Evolutionary conservation across 169 alveolate genomes (phyloP), one percentile per base, ranked within the genome.

Genomic region (Plasmodium gonderi): DNA sequence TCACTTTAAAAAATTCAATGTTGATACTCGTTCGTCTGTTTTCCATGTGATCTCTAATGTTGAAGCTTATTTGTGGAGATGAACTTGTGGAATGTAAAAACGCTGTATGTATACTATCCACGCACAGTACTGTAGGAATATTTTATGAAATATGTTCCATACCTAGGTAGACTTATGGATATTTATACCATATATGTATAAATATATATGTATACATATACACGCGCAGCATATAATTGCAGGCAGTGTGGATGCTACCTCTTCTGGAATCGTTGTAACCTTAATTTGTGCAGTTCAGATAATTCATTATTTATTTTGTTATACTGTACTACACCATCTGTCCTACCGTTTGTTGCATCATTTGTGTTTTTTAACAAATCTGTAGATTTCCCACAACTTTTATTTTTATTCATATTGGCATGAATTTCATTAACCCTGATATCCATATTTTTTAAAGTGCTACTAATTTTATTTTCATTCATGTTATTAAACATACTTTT

Each of bases 281-380:
- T 72, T 29, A 85, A 49, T 85, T 75, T 85, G 33, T 85, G 92
- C 17, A 85, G 65, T 42, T 85, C 79, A 3, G 78, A 85, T 23
- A 85, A 23, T 42, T 85, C 92, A 45, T 85, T 85, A 51, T 85
- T 85, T 85, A 85, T 85, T 51, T 31, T 36, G 74, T 75, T 74
- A 31, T 85, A 85, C 54, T 74, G 79, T 42, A 74, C 49, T 83
- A 9, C 38, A 23, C 36, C 54, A 7, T 68, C 1, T 40, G 20
- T 14, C 4, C 38, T 51, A 23, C 54, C 29, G 49, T 23, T 11
- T 29, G 47, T 12, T 17, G 36, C 31, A 51, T 23, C 82, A 1
- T 80, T 36, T 1, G 29, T 6, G 12, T 12, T 44, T 40, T 69
- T 69, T 14, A 38, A n/a, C 5, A 2, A 40, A 17, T 29, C 69